Evolutionary conservation across 116 monocot genomes (phyloP).

Genomic region (Dioscorea cayenensis): DNA sequence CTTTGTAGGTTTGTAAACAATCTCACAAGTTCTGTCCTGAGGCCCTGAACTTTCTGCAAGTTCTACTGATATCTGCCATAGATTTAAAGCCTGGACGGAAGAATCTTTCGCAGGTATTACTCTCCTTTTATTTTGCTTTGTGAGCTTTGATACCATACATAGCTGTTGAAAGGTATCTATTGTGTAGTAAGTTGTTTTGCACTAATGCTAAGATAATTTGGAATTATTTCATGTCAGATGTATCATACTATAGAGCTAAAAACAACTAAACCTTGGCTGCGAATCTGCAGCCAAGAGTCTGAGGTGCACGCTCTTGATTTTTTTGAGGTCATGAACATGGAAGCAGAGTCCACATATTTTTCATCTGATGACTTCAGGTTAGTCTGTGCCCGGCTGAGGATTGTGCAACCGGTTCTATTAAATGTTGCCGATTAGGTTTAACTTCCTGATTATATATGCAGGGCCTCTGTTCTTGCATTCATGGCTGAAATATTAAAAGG

Average conservation of each 20-base stretch:
- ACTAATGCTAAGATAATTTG: neutral
- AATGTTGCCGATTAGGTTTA: neutral
- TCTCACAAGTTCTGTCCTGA: slow-evolving; percentile 84
- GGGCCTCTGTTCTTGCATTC: slow-evolving; percentile 56
- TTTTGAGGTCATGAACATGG: slow-evolving; percentile 38
- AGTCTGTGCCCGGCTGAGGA: neutral
- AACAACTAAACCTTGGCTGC: slow-evolving; percentile 56
- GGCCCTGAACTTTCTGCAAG: slow-evolving; percentile 57
- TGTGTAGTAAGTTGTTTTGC: no score
- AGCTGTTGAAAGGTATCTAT: neutral
- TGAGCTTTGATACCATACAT: neutral
- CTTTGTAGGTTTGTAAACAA: slow-evolving; percentile 55
- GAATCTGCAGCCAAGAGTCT: slow-evolving; percentile 29
- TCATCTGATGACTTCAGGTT: slow-evolving; percentile 79
- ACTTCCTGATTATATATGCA: slow-evolving; percentile 17
- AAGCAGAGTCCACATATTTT: slow-evolving; percentile 54
- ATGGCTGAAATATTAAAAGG: slow-evolving; percentile 59
- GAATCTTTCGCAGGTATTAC: slow-evolving; percentile 41
- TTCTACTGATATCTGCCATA: slow-evolving; percentile 48
- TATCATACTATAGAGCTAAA: slow-evolving; percentile 46
- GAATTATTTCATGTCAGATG: slow-evolving; percentile 1
- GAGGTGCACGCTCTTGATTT: slow-evolving; percentile 49
- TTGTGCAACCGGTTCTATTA: neutral
- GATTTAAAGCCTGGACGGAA: slow-evolving; percentile 27
- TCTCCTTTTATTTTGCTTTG: neutral